These are phyloP conservation scores for Capsicum baccatum DNA, from an alignment of 257 asterid species.

Conservation along the genomic window DNA sequence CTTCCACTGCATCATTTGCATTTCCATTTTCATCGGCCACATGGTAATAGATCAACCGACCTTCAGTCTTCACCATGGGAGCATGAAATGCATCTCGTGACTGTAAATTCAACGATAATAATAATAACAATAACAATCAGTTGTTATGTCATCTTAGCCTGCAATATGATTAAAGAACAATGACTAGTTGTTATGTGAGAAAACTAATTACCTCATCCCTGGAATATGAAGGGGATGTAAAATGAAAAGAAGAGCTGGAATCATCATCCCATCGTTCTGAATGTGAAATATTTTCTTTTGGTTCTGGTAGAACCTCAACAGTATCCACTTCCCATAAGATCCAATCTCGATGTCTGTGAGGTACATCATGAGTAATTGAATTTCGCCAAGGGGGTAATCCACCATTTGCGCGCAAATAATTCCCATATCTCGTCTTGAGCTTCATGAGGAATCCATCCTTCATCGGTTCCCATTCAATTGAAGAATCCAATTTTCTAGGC, in stretches of 20 bases:
- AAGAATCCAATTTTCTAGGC: slow-evolving; percentile 69
- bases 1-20: slow-evolving; percentile 69
- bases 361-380: slow-evolving; percentile 86
- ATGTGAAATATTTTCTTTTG: slow-evolving; percentile 41
- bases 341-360: slow-evolving; percentile 75
- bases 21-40: slow-evolving; percentile 74
- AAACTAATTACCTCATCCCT: slow-evolving; percentile 35
- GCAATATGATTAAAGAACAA: slow-evolving; percentile 18
- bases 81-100: slow-evolving; percentile 57
- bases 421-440: slow-evolving; percentile 78
- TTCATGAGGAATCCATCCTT: slow-evolving; percentile 66
- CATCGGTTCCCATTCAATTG: slow-evolving; percentile 82
- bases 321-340: slow-evolving; percentile 75
- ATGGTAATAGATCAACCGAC: slow-evolving; percentile 67
- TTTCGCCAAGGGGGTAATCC: slow-evolving; percentile 97
- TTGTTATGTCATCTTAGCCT: neutral
- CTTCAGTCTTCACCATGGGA: slow-evolving; percentile 67
- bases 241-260: slow-evolving; percentile 50
- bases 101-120: slow-evolving; percentile 47
- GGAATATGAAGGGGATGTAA: slow-evolving; percentile 39
- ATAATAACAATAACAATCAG: neutral
- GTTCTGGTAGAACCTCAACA: slow-evolving; percentile 52
- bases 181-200: slow-evolving; percentile 23
- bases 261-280: slow-evolving; percentile 47
- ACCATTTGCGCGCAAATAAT: slow-evolving; percentile 80